Percentiles rank a stretch among this genome's conserved stretches.
Evolutionary conservation across 2,329 filamentous ascomycete species (phyloP).

Genomic region (Trichoderma sp.): DNA sequence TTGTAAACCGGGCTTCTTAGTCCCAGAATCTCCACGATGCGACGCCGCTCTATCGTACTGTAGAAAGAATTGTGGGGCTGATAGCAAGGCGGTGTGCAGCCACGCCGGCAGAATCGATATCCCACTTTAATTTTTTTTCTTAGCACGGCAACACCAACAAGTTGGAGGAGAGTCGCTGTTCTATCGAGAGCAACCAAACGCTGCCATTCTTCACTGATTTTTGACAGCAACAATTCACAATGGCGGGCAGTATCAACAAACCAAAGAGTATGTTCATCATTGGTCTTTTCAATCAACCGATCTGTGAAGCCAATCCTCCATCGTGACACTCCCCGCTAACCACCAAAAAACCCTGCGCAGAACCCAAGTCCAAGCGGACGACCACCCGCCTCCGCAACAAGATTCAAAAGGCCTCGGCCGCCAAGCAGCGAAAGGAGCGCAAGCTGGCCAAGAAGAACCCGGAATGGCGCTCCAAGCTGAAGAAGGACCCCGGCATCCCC

Average conservation of each 20-base stretch:
- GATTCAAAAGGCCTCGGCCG: slow-evolving; percentile 87
- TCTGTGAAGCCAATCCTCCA: not conserved
- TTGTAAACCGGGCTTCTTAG: not conserved
- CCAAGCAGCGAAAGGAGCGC: slow-evolving; percentile 87
- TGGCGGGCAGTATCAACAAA: slow-evolving; percentile 59
- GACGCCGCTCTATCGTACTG: not conserved
- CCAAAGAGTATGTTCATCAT: slow-evolving; percentile 51
- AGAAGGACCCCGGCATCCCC: slow-evolving; percentile 97
- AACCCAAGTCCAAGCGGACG: slow-evolving; percentile 92
- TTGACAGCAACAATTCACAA: slow-evolving; percentile 36
- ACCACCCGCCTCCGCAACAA: slow-evolving; percentile 90
- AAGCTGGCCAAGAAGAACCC: slow-evolving; percentile 96
- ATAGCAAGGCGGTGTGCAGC: slow-evolving; percentile 39
- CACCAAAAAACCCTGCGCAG: slow-evolving; percentile 50
- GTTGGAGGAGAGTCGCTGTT: slow-evolving; percentile 9
- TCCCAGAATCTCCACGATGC: too few relatives aligned
- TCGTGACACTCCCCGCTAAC: not conserved
- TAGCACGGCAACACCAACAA: slow-evolving; percentile 18
- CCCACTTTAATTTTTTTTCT: slow-evolving; percentile 45
- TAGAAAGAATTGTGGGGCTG: not conserved
- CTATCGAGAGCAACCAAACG: slow-evolving; percentile 6
- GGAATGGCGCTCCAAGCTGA: slow-evolving; percentile 90
- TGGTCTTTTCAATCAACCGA: not conserved
- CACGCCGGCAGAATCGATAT: slow-evolving; percentile 43
- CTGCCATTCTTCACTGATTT: too few relatives aligned